Evolutionary conservation across 495 filamentous ascomycete genomes (phyloP), one percentile per base, ranked within the genome.

Genomic region (Xylaria scruposa): DNA sequence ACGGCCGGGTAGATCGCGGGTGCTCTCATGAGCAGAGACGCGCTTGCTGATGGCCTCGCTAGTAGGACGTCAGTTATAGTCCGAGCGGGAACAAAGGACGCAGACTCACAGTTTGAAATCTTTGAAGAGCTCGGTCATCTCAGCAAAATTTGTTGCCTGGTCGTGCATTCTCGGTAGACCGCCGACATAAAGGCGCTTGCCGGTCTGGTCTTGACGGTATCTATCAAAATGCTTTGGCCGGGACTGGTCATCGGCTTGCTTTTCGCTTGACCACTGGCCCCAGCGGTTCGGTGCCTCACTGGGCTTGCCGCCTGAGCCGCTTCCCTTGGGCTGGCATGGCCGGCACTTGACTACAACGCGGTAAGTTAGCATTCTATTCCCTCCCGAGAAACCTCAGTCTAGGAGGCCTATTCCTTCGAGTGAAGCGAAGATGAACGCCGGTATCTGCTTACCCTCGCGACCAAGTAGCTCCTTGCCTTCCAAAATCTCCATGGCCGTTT

Each of bases 1-100:
- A 72, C 89, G 85, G 70, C 88, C 89, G 0, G 85, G 80, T 49
- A 84, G 83, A 36, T 84, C 80, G 46, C 82, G 79, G 65, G 85
- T 85, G 19, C 86, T 84, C 2, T 84, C 82, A 74, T 89, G 88
- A 19, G 88, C 87, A 17, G 85, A 80, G 72, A 91, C 87, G 53
- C 90, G 81, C 81, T 92, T 91, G 85, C 88, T 90, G 59, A 92
- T 85, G 29, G 88, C 85, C 73, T 89, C 83, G 64, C 81, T 83
- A 33, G 2, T 40, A 29, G 26, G 19, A 77, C 81, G 72, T 70
- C 71, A 74, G 53, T 33, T n/a, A 49, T 40, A 4, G 40, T 13
- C 5, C 21, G 59, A 31, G 69, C 24, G 38, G 26, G 56, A 29
- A 66, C 9, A 53, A 36, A 24, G 66, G 26, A 77, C 78, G 8